A percentile compares a stretch with the other conserved stretches of the same genome.
These are phyloP conservation scores for Coprinellus micaceus DNA, from an alignment of 768 basidiomycete genomes.

Conservation along the genomic window DNA sequence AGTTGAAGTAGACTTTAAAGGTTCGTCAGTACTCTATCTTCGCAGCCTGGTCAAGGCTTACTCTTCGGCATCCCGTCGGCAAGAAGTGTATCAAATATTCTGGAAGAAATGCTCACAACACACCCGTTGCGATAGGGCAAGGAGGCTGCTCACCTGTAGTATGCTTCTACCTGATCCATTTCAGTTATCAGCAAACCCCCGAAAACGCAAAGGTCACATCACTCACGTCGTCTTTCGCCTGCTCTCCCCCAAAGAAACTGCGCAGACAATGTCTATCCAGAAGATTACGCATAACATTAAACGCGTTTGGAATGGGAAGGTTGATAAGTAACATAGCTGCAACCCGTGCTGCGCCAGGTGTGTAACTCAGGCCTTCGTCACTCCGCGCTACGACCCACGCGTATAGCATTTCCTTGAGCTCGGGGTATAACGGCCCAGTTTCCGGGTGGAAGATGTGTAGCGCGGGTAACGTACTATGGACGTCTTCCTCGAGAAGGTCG, in stretches of 20 bases:
- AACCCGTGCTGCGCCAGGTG: conserved; percentile 61
- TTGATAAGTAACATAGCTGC: conserved; percentile 87
- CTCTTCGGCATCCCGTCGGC: conserved; percentile 94
- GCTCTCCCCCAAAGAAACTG: conserved; percentile 75
- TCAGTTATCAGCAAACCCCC: conserved; percentile 19
- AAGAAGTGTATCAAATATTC: conserved; percentile 88
- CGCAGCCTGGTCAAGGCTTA: conserved; percentile 31
- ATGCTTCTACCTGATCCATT: conserved; percentile 74
- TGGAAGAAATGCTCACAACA: conserved; percentile 24
- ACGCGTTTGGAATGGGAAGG: conserved; percentile 71
- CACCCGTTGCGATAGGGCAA: conserved; percentile 1
- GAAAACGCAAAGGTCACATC: conserved; percentile 1
- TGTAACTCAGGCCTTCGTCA: conserved; percentile 79
- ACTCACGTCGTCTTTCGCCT: conserved; percentile 76
- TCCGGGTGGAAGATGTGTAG: conserved; percentile 78
- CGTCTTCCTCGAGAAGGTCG: conserved; percentile 68
- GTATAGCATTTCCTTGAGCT: conserved; percentile 78
- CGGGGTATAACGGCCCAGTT: conserved; percentile 75
- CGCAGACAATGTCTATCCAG: conserved; percentile 82
- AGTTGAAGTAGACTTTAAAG: conserved; percentile 81
- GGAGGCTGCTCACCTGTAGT: conserved; percentile 69
- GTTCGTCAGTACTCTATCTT: conserved; percentile 5
- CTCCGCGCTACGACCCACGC: conserved; percentile 87
- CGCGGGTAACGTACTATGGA: conserved; percentile 65
- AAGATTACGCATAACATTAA: conserved; percentile 81